phyloP scores from a whole-genome alignment of 2,329 filamentous ascomycete species.

The Scedosporium apiospermum region DNA sequence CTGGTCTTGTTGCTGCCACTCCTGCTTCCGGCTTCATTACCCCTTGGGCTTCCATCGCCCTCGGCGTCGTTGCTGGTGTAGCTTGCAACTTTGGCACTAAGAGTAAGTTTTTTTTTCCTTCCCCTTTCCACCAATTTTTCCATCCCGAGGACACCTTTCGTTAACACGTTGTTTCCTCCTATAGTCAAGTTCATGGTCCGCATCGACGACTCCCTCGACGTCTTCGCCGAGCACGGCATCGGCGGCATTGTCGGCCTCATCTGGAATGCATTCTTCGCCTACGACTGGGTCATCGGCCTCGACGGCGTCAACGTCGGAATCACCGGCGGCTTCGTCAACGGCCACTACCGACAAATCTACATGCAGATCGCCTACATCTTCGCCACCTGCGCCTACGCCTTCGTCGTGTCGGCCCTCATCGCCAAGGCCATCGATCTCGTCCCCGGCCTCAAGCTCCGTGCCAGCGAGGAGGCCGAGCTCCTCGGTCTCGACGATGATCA shows the following conservation, averaged over 20 bases:
- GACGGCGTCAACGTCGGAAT: slow-evolving; percentile 65
- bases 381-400: slow-evolving; percentile 57
- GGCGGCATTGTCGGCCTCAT: slow-evolving; percentile 60
- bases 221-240: slow-evolving; percentile 62
- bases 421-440: slow-evolving; percentile 67
- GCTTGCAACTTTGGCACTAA: slow-evolving; percentile 62
- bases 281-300: slow-evolving; percentile 61
- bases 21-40: slow-evolving; percentile 60
- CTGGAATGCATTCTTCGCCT: slow-evolving; percentile 66
- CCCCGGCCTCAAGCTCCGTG: slow-evolving; percentile 70
- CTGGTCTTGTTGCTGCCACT: slow-evolving; percentile 60
- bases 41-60: slow-evolving; percentile 56
- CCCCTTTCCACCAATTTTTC: background rate
- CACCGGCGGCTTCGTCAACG: slow-evolving; percentile 63
- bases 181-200: slow-evolving; percentile 50
- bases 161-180: slow-evolving; percentile 7
- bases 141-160: background rate
- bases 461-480: slow-evolving; percentile 72
- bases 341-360: slow-evolving; percentile 66
- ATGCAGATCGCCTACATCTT: slow-evolving; percentile 71
- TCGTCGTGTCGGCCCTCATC: slow-evolving; percentile 63
- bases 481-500: slow-evolving; percentile 87
- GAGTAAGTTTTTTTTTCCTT: slow-evolving; percentile 18
- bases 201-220: slow-evolving; percentile 64
- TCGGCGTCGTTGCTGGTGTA: slow-evolving; percentile 58